Base-by-base conservation (phyloP, 495 filamentous ascomycete genomes). In the Daldinia grandis region DNA sequence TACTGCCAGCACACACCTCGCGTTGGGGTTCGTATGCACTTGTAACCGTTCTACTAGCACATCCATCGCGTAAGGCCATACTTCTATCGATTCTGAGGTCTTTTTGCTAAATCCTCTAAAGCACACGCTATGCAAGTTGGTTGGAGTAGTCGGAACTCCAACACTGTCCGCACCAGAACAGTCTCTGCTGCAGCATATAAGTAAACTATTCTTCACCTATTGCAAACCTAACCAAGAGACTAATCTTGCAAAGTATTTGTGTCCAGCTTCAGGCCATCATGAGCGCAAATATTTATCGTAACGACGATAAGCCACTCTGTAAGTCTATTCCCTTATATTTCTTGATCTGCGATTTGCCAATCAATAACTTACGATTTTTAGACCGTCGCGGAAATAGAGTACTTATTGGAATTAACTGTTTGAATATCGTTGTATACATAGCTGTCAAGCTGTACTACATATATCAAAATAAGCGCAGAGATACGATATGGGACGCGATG, bases 141-240 rank as follows among this genome's bases (percentile, higher is more conserved):
- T 27, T 55, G 51, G 51, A 55, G 51, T 55, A 55, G 51, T 31
- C 51, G 51, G 6, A 55, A 55, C 15, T 55, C 51, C 51, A 55
- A 55, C 28, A 55, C 51, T n/a, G 51, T 55, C 28, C 51, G 51
- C 28, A 55, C 51, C 2, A 55, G 51, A 55, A 55, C 51, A 3
- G 51, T 55, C n/a, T 55, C 51, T 30, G 51, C 51, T 30, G 51
- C 51, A 17, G 51, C 28, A 55, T 55, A 55, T 14, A 55, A 54
- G 50, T 53, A 53, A 54, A 28, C 17, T 14, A 28, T 7, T 14
- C 25, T 5, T 19, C 10, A 19, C 28, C 5, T 31, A 4, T 30
- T 28, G 17, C 10, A 15, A 17, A n/a, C 9, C 1, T 3, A 55
- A 31, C 1, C 5, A 17, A 55, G 51, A 55, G 8, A 28, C 28